Conservation (phyloP, 2,329 filamentous ascomycete species). For the Fonsecaea erecta region DNA sequence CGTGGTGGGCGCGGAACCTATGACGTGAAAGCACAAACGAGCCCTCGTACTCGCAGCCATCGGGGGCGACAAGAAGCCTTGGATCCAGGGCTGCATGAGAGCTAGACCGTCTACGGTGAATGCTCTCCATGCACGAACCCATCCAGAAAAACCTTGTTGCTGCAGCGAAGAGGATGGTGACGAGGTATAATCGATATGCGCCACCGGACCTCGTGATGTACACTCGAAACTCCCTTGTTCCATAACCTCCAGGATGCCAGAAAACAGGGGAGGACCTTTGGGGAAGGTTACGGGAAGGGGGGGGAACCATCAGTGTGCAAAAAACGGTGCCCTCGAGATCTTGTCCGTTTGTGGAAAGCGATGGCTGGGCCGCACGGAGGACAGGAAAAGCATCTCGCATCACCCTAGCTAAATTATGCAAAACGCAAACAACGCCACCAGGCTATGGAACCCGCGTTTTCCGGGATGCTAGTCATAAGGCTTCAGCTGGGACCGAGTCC, state of each 20-base stretch:
- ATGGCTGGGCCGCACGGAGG: not conserved
- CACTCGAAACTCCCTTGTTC: not conserved
- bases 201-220: not conserved
- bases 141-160: slow-evolving; percentile 1
- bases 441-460: not conserved
- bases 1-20: not conserved
- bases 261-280: not conserved
- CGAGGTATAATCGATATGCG: not conserved
- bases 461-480: slow-evolving; percentile 12
- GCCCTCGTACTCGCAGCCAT: not conserved
- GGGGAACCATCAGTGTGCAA: not conserved
- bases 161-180: too few species aligned
- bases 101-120: slow-evolving; percentile 15
- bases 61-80: slow-evolving; percentile 5
- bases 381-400: slow-evolving; percentile 3
- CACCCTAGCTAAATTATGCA: slow-evolving; percentile 1
- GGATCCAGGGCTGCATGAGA: not conserved
- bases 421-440: slow-evolving; percentile 4
- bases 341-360: not conserved
- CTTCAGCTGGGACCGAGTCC: slow-evolving; percentile 9
- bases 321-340: not conserved
- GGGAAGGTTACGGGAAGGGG: not conserved
- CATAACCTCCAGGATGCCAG: not conserved
- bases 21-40: slow-evolving; percentile 15
- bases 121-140: slow-evolving; percentile 8